These are phyloP conservation scores for Alternaria angustiovoidea DNA, from an alignment of 2,329 filamentous ascomycete species.

Conservation along the genomic window DNA sequence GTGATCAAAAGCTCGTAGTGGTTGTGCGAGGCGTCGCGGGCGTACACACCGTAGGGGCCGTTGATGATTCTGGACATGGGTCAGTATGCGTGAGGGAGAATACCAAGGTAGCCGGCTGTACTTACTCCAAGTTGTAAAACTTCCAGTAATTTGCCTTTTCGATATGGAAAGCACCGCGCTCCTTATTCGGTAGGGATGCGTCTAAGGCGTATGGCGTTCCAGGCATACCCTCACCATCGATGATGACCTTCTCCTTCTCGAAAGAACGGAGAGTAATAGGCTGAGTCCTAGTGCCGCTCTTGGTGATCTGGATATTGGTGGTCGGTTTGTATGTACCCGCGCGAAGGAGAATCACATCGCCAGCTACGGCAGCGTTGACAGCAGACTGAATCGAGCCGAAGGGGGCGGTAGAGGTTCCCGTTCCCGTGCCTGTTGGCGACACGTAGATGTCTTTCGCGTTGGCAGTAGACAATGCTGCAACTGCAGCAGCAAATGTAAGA, in stretches of 20 bases:
- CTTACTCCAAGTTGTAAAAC: constrained; percentile 52
- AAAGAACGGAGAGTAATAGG: constrained; percentile 21
- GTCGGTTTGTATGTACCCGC: constrained; percentile 57
- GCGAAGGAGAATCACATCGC: constrained; percentile 57
- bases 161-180: constrained; percentile 60
- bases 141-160: constrained; percentile 57
- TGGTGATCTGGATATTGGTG: constrained; percentile 58
- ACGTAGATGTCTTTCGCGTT: constrained; percentile 53
- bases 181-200: constrained; percentile 40
- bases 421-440: constrained; percentile 52
- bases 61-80: constrained; percentile 36
- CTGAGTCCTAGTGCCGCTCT: constrained; percentile 41
- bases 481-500: neutral
- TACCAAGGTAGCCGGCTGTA: neutral
- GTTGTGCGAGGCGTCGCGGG: constrained; percentile 47
- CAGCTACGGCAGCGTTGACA: constrained; percentile 57
- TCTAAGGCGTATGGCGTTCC: constrained; percentile 20
- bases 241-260: constrained; percentile 21
- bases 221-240: constrained; percentile 21
- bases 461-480: neutral
- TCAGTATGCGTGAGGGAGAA: neutral
- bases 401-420: constrained; percentile 52
- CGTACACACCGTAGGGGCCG: constrained; percentile 51
- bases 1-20: constrained; percentile 49
- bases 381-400: constrained; percentile 59